These are phyloP conservation scores for Citrus inodora DNA, from an alignment of 345 rosid species.

Conservation along the genomic window DNA sequence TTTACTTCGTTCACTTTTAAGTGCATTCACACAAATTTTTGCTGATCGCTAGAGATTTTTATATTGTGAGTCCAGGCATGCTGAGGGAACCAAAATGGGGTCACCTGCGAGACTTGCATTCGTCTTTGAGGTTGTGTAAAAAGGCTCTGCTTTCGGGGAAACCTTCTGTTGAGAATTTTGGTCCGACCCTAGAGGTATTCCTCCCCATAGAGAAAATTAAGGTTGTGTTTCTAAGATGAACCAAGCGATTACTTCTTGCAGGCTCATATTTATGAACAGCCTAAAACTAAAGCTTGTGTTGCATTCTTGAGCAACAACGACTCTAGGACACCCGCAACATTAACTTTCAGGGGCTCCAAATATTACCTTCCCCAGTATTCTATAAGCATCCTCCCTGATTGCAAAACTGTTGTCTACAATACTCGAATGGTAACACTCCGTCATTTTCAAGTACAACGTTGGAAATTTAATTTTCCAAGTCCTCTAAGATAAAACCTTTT, in stretches of 20 bases:
- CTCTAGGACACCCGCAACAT: conserved; percentile 10
- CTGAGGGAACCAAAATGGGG: conserved; percentile 51
- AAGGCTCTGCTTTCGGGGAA: conserved; percentile 41
- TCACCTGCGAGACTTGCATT: conserved; percentile 50
- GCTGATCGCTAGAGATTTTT: background rate
- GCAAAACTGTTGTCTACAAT: conserved; percentile 40
- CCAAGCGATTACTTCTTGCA: conserved; percentile 11
- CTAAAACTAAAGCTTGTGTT: conserved; percentile 24
- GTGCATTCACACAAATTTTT: background rate
- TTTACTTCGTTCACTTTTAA: background rate
- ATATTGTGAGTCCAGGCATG: conserved; percentile 21
- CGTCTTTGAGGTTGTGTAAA: conserved; percentile 30
- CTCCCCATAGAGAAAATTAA: background rate
- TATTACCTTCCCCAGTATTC: conserved; percentile 36
- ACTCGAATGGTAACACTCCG: conserved; percentile 23
- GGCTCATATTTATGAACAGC: conserved; percentile 31
- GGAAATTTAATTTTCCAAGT: background rate
- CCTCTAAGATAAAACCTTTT: background rate
- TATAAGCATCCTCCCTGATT: conserved; percentile 46
- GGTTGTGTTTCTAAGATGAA: background rate
- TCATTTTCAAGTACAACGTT: background rate
- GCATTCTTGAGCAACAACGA: conserved; percentile 48
- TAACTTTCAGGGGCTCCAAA: conserved; percentile 29
- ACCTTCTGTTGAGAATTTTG: conserved; percentile 20
- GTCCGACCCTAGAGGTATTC: conserved; percentile 30